phyloP scores from a whole-genome alignment of 2,329 filamentous ascomycete genomes.

The Epichloe bromicola region DNA sequence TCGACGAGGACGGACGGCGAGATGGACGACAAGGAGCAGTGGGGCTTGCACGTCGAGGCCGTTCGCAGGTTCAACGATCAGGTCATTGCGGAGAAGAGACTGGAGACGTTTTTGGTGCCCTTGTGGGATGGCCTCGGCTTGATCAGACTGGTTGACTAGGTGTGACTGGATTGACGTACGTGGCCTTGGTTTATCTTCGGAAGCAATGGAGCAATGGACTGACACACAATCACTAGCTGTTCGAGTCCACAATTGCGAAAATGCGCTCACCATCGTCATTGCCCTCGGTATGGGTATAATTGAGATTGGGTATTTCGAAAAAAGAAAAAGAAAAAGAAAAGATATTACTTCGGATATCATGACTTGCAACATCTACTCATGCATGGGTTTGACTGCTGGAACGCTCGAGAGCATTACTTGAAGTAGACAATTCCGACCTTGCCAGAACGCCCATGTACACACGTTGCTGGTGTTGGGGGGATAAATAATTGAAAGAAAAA shows the following conservation, averaged over 20 bases:
- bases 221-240: too few relatives aligned
- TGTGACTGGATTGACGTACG: too few relatives aligned
- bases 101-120: slow-evolving; percentile 28
- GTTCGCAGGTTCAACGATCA: slow-evolving; percentile 24
- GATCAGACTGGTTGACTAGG: slow-evolving; percentile 26
- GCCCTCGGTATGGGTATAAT: background rate
- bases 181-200: background rate
- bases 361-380: background rate
- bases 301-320: background rate
- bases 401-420: too few relatives aligned
- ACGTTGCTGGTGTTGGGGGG: too few relatives aligned
- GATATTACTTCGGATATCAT: background rate
- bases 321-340: background rate
- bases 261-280: too few relatives aligned
- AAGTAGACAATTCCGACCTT: too few relatives aligned
- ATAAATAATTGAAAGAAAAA: too few relatives aligned
- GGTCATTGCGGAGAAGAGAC: slow-evolving; percentile 18
- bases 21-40: slow-evolving; percentile 2
- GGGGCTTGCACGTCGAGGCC: slow-evolving; percentile 12
- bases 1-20: slow-evolving; percentile 2
- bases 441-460: too few relatives aligned
- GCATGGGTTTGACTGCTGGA: background rate
- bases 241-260: too few relatives aligned
- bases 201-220: too few relatives aligned
- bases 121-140: slow-evolving; percentile 31